These are phyloP conservation scores for Mucor saturninus DNA, from an alignment of 371 early-diverging fungal species.

Conservation along the genomic window DNA sequence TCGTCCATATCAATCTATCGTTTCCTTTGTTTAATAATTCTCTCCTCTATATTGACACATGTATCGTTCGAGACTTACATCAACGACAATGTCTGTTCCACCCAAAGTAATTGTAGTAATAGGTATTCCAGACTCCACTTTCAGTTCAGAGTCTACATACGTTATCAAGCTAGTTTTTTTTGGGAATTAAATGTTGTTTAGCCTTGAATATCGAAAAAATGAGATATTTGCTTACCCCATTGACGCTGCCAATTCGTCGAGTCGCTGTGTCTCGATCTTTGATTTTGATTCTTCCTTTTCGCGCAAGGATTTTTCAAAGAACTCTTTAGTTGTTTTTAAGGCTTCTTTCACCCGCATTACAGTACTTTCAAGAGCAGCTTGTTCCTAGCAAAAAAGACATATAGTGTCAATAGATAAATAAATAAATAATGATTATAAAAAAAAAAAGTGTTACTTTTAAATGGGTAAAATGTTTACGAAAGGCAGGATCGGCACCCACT, in stretches of 20 bases:
- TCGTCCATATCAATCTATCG: slow-evolving; percentile 62
- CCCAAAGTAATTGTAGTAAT: slow-evolving; percentile 62
- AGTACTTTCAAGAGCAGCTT: slow-evolving; percentile 57
- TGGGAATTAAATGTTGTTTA: neutral
- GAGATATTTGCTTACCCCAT: slow-evolving; percentile 33
- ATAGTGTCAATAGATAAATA: neutral
- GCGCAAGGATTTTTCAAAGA: slow-evolving; percentile 46
- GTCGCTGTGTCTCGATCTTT: slow-evolving; percentile 39
- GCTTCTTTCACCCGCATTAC: slow-evolving; percentile 53
- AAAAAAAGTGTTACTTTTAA: slow-evolving; percentile 33
- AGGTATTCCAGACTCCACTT: slow-evolving; percentile 41
- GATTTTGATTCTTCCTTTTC: slow-evolving; percentile 53
- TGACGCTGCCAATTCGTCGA: slow-evolving; percentile 46
- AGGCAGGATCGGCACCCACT: slow-evolving; percentile 56
- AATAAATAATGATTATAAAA: too few species aligned
- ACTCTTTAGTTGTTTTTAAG: slow-evolving; percentile 47
- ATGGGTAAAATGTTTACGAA: slow-evolving; percentile 61
- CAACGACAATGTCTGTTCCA: slow-evolving; percentile 64
- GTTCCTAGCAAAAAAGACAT: slow-evolving; percentile 33
- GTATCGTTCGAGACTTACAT: slow-evolving; percentile 40
- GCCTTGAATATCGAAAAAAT: neutral
- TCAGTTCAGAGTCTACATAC: slow-evolving; percentile 56
- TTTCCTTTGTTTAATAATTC: too few species aligned
- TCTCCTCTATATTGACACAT: neutral
- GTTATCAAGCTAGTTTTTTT: slow-evolving; percentile 35